phyloP scores from a whole-genome alignment of 1,284 basidiomycete species.

The Ustilago lituana region DNA sequence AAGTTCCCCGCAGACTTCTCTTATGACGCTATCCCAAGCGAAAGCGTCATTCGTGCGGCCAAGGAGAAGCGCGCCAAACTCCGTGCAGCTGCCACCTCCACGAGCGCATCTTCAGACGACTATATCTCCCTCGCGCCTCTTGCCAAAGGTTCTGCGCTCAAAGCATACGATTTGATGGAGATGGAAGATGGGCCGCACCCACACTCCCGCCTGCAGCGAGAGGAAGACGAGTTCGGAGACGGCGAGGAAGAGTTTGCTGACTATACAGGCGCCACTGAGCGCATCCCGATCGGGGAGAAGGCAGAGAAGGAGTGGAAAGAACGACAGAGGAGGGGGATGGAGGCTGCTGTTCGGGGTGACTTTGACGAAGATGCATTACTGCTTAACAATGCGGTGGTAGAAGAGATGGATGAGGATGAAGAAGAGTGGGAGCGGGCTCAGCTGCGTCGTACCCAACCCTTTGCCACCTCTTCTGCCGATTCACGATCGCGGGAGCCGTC shows the following conservation, averaged over 20 bases:
- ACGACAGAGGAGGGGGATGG: conserved; percentile 43
- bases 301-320: conserved; percentile 38
- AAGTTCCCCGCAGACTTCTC: conserved; percentile 33
- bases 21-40: conserved; percentile 48
- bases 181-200: conserved; percentile 51
- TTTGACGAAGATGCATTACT: conserved; percentile 70
- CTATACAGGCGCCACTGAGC: conserved; percentile 59
- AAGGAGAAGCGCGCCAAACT: conserved; percentile 52
- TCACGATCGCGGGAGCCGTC: conserved; percentile 35
- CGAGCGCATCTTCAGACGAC: conserved; percentile 23
- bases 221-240: conserved; percentile 60
- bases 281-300: conserved; percentile 54
- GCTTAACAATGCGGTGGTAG: conserved; percentile 14
- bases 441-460: conserved; percentile 41
- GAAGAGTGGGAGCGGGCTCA: conserved; percentile 69
- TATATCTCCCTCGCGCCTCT: conserved; percentile 45
- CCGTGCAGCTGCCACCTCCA: conserved; percentile 17
- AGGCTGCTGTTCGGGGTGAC: conserved; percentile 35
- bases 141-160: neutral
- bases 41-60: conserved; percentile 48
- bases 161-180: conserved; percentile 12
- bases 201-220: conserved; percentile 54
- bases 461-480: neutral
- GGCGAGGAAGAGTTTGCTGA: conserved; percentile 63
- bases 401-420: conserved; percentile 77